Evolutionary conservation across 768 basidiomycete genomes (phyloP), one percentile per base, ranked within the genome.

Genomic region (Zangia roseola): DNA sequence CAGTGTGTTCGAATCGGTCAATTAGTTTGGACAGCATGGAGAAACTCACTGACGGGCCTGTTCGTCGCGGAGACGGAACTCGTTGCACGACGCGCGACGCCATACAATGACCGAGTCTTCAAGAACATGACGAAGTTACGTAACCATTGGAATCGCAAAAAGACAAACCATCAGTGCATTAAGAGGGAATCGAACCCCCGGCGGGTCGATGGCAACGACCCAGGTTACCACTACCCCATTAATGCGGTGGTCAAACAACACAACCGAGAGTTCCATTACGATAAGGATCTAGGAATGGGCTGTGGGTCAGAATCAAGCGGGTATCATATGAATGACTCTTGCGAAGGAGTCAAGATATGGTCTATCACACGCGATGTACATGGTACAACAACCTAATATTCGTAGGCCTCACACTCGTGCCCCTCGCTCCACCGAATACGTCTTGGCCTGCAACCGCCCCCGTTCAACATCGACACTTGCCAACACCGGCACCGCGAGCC

Each of bases 131-230:
- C 19, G 9, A n/a, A 14, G 10, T 37, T 45, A 28, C 13, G 26
- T 47, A 48, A 28, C 4, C n/a, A 28, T 1, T 12, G 0, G 13
- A 16, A n/a, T n/a, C n/a, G n/a, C 10, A 14, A 37, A 20, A 19
- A 14, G 40, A 28, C n/a, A 40, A 43, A 43, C 7, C 5, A 4
- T n/a, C 13, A 40, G 3, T 84, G 84, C 84, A 86, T 86, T 83
- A 86, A 86, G 83, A 54, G 84, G 83, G 84, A 86, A 86, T 86
- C 82, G 83, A 86, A 86, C 84, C 83, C 84, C 83, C 84, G 84
- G 84, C 84, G 84, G 84, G 82, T 86, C 84, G 83, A 81, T 79
- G 78, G 77, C 78, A 79, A 79, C 77, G 75, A 79, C 78, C 78
- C 76, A 79, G 78, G 78, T 79, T 78, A 79, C 75, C 77, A 79